phyloP scores from a whole-genome alignment of 306 rosid genomes.

The Datisca glomerata region DNA sequence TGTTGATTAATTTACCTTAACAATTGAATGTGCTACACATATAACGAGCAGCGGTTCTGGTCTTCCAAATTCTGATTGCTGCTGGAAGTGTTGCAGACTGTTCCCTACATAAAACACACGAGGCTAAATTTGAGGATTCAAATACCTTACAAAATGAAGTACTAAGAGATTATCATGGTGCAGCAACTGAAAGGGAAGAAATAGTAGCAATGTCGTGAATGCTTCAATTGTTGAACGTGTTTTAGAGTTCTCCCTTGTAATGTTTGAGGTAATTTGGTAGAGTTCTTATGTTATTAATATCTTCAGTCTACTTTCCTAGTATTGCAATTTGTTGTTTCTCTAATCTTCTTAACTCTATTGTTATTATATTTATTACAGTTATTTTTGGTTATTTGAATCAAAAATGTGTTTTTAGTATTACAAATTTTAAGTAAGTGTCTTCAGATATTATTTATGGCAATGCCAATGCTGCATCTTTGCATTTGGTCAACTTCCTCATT shows the following conservation, averaged over 20 bases:
- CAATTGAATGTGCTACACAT: no score
- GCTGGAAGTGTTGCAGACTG: slow-evolving; percentile 39
- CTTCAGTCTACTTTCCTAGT: neutral
- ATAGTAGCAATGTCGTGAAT: slow-evolving; percentile 47
- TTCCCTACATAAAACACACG: no score
- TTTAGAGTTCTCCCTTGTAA: slow-evolving; percentile 87
- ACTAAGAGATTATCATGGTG: slow-evolving; percentile 51
- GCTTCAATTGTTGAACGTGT: slow-evolving; percentile 75
- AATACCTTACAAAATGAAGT: slow-evolving; percentile 33
- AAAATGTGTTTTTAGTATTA: no score
- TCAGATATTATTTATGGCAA: no score
- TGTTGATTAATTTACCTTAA: no score
- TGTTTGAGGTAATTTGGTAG: slow-evolving; percentile 72
- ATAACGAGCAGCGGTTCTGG: no score
- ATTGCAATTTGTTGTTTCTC: neutral
- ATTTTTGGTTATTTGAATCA: no score
- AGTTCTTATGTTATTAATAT: slow-evolving; percentile 4
- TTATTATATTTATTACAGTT: no score
- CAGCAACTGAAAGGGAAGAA: slow-evolving; percentile 24
- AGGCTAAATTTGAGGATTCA: slow-evolving; percentile 45
- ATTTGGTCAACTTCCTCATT: no score
- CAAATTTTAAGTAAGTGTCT: no score
- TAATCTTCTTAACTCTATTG: neutral
- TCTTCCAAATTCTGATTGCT: no score
- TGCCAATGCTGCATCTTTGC: no score